Percentiles rank a stretch among this genome's conserved stretches.
Conservation (phyloP, 2,329 filamentous ascomycete species). For the Zasmidium angulare region DNA sequence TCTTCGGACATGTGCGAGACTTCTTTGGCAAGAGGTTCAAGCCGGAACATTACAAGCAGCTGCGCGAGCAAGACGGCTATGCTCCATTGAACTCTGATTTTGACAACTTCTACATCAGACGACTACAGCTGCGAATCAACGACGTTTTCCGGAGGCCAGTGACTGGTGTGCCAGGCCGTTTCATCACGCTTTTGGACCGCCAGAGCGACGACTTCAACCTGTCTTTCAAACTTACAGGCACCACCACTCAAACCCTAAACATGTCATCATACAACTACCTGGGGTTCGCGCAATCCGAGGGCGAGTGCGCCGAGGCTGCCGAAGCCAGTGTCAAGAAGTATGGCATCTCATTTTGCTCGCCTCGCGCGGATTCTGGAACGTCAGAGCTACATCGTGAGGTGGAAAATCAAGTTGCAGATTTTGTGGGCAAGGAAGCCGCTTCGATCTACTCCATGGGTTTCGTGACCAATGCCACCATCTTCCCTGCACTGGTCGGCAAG, state of each 20-base stretch:
- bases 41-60: slow-evolving; percentile 79
- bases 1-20: slow-evolving; percentile 91
- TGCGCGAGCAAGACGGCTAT: slow-evolving; percentile 83
- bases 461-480: slow-evolving; percentile 89
- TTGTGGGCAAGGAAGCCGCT: slow-evolving; percentile 89
- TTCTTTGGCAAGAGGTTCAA: slow-evolving; percentile 97
- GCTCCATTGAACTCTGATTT: slow-evolving; percentile 97
- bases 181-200: slow-evolving; percentile 89
- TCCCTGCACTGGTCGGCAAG: slow-evolving; percentile 88
- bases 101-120: slow-evolving; percentile 94
- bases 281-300: slow-evolving; percentile 95
- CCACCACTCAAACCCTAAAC: slow-evolving; percentile 90
- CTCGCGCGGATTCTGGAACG: slow-evolving; percentile 80
- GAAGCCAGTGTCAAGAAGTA: slow-evolving; percentile 84
- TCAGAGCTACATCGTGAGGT: slow-evolving; percentile 86
- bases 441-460: slow-evolving; percentile 99
- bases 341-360: slow-evolving; percentile 78
- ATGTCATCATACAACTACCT: slow-evolving; percentile 99
- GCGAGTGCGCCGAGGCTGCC: slow-evolving; percentile 89
- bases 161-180: slow-evolving; percentile 90
- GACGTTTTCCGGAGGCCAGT: slow-evolving; percentile 94
- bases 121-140: slow-evolving; percentile 90
- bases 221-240: slow-evolving; percentile 85
- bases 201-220: slow-evolving; percentile 89
- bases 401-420: slow-evolving; percentile 82